Evolutionary conservation across 2,329 filamentous ascomycete genomes (phyloP).

Genomic region (Ophiostoma ips): DNA sequence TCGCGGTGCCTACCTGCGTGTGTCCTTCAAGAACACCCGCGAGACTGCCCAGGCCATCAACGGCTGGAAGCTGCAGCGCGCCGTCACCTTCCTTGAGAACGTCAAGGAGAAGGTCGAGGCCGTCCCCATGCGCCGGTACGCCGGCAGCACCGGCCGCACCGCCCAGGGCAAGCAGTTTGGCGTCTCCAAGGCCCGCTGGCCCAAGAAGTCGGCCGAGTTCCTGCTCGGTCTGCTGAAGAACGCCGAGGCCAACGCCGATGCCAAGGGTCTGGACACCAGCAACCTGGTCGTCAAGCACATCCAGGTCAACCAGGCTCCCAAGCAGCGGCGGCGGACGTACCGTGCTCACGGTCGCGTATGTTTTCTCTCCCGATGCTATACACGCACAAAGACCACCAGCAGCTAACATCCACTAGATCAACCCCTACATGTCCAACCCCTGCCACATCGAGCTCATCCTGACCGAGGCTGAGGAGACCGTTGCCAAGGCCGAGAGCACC

Average conservation of each 20-base stretch:
- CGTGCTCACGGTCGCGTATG: constrained; percentile 99
- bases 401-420: constrained; percentile 55
- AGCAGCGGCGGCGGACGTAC: constrained; percentile 98
- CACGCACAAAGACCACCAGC: too few relatives aligned
- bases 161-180: constrained; percentile 99
- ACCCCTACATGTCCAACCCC: constrained; percentile 99
- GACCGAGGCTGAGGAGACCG: constrained; percentile 90
- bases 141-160: constrained; percentile 85
- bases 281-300: constrained; percentile 99
- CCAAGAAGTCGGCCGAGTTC: constrained; percentile 98
- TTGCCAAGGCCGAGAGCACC: constrained; percentile 71
- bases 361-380: constrained; percentile 23
- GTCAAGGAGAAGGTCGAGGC: constrained; percentile 95
- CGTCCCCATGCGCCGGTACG: constrained; percentile 95
- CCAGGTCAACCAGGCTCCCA: constrained; percentile 99
- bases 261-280: constrained; percentile 93
- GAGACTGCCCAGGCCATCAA: constrained; percentile 99
- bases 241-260: constrained; percentile 91
- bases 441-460: constrained; percentile 99
- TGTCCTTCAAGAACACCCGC: constrained; percentile 99
- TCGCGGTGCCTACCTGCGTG: constrained; percentile 96
- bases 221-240: constrained; percentile 94
- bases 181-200: constrained; percentile 96
- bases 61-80: constrained; percentile 94
- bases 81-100: constrained; percentile 94